Evolutionary conservation across 257 asterid species (phyloP).

Genomic region (Rubia yunnanensis): DNA sequence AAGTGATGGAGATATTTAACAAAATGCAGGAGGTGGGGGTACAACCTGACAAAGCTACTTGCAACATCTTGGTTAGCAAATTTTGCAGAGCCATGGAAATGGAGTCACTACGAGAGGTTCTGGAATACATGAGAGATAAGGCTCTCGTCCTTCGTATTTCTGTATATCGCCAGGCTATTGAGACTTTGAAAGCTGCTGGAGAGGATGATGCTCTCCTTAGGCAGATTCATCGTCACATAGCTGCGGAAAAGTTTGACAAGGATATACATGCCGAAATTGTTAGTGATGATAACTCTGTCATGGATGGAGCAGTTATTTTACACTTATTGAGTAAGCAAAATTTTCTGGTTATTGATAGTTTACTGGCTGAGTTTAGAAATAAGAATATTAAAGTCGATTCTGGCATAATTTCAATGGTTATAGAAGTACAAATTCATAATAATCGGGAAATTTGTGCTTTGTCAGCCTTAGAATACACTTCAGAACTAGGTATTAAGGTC

Average conservation of each 20-base stretch:
- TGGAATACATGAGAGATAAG: conserved; percentile 71
- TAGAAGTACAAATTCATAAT: conserved; percentile 40
- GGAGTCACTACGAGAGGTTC: conserved; percentile 50
- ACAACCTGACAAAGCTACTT: conserved; percentile 85
- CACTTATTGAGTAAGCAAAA: conserved; percentile 42
- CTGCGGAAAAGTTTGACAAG: conserved; percentile 22
- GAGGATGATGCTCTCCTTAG: conserved; percentile 49
- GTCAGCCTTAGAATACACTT: conserved; percentile 47
- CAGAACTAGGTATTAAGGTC: conserved; percentile 35
- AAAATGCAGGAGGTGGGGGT: conserved; percentile 83
- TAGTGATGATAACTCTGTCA: conserved; percentile 11
- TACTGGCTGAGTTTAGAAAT: conserved; percentile 39
- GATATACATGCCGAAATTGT: conserved; percentile 6
- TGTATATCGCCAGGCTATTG: conserved; percentile 52
- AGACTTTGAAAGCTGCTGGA: conserved; percentile 36
- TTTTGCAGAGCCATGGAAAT: conserved; percentile 51
- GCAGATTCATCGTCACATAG: conserved; percentile 64
- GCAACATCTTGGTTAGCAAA: conserved; percentile 71
- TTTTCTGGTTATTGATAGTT: conserved; percentile 53
- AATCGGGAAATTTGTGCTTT: conserved; percentile 48
- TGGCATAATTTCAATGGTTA: conserved; percentile 35
- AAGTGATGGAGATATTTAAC: conserved; percentile 63
- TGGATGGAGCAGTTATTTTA: conserved; percentile 37
- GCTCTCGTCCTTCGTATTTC: conserved; percentile 64
- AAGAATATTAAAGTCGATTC: conserved; percentile 35